Evolutionary conservation across 2,329 filamentous ascomycete species (phyloP).

Genomic region (Penicillium sp.): DNA sequence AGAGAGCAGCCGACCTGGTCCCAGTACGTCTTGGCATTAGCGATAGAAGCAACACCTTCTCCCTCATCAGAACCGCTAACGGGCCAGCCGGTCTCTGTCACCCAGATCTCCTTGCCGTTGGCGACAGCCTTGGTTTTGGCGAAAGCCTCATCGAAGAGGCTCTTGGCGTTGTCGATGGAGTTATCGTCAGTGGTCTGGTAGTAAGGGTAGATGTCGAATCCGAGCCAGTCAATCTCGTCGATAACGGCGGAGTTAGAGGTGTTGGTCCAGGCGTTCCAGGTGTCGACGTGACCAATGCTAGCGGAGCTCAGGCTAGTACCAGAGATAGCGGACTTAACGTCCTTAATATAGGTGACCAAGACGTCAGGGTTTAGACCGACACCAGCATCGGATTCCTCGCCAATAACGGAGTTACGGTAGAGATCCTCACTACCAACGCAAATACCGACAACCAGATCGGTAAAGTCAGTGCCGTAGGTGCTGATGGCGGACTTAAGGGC

Average conservation of each 20-base stretch:
- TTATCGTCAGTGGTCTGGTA: slow-evolving; percentile 72
- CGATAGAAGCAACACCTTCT: slow-evolving; percentile 61
- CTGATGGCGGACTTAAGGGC: slow-evolving; percentile 70
- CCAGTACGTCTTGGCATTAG: slow-evolving; percentile 81
- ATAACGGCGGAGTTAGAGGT: slow-evolving; percentile 69
- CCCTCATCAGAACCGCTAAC: slow-evolving; percentile 66
- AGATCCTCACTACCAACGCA: slow-evolving; percentile 86
- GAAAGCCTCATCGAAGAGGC: slow-evolving; percentile 70
- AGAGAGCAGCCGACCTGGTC: slow-evolving; percentile 71
- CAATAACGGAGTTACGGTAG: slow-evolving; percentile 72
- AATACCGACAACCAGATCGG: slow-evolving; percentile 68
- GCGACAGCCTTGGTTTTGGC: slow-evolving; percentile 59
- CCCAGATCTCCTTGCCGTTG: slow-evolving; percentile 72
- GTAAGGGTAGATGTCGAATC: slow-evolving; percentile 83
- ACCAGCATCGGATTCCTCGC: slow-evolving; percentile 62
- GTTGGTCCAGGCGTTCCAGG: slow-evolving; percentile 80
- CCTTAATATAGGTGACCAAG: slow-evolving; percentile 69
- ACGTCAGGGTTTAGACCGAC: slow-evolving; percentile 63
- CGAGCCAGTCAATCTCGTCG: slow-evolving; percentile 72
- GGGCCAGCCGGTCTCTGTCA: slow-evolving; percentile 88
- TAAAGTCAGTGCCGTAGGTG: slow-evolving; percentile 66
- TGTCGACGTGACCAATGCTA: slow-evolving; percentile 82
- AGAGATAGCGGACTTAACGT: slow-evolving; percentile 64
- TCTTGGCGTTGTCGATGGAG: slow-evolving; percentile 62
- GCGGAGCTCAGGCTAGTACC: slow-evolving; percentile 57